These are phyloP conservation scores for Gonium pectorale DNA, from an alignment of 139 green algal species.

Conservation along the genomic window DNA sequence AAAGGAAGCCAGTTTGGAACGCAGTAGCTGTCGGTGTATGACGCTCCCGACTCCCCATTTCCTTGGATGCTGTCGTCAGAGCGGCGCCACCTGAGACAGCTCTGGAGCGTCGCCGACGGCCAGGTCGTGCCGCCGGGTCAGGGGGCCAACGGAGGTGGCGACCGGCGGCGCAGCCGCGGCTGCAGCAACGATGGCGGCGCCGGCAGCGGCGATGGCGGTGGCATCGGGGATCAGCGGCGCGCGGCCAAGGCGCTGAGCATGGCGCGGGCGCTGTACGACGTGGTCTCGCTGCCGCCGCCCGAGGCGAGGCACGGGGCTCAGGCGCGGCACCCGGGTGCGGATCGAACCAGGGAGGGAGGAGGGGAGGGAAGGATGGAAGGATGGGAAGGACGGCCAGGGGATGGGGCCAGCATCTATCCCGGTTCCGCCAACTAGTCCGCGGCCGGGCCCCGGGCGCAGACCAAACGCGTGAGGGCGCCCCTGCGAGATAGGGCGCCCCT, in stretches of 20 bases:
- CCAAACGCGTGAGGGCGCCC: too few species aligned
- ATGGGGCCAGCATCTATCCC: too few species aligned
- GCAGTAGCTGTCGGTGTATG: not conserved
- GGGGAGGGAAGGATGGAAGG: too few species aligned
- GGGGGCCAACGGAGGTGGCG: not conserved
- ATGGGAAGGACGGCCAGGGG: too few species aligned
- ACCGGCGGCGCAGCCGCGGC: not conserved
- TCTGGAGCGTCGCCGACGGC: conserved; percentile 24
- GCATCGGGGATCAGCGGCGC: not conserved
- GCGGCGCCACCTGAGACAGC: not conserved
- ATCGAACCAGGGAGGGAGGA: too few species aligned
- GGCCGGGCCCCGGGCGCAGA: too few species aligned
- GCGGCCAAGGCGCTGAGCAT: not conserved
- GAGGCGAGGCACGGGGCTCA: too few species aligned
- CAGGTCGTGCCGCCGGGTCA: not conserved
- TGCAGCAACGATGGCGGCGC: not conserved
- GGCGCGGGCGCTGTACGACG: not conserved
- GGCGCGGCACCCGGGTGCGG: conserved; percentile 26
- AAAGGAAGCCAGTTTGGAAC: not conserved
- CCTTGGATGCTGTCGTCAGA: conserved; percentile 20
- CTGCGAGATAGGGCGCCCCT: too few species aligned
- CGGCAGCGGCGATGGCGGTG: not conserved
- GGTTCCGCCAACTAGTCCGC: too few species aligned
- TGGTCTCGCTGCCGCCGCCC: not conserved
- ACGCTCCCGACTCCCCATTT: not conserved